Evolutionary conservation across 108 stramenopile species (phyloP).

Genomic region (Nitzschia inconspicua): DNA sequence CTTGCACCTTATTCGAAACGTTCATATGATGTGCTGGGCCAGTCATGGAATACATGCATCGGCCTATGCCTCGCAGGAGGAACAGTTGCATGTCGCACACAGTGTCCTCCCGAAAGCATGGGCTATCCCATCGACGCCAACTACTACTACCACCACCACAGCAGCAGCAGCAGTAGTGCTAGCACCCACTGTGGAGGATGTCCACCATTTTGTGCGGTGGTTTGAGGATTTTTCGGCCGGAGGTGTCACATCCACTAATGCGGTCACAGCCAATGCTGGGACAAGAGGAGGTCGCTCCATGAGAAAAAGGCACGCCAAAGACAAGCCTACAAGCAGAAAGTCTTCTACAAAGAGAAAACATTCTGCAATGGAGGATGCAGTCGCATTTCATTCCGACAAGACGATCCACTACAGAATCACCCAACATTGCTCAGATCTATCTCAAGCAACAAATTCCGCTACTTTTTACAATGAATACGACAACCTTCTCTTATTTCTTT

Average conservation of each 20-base stretch:
- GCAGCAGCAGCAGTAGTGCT: background rate
- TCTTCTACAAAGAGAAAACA: background rate
- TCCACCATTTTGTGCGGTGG: constrained; percentile 17
- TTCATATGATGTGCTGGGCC: constrained; percentile 46
- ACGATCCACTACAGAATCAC: constrained; percentile 12
- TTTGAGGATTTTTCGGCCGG: constrained; percentile 2
- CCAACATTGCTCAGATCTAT: constrained; percentile 26
- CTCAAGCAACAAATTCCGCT: background rate
- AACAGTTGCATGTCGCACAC: constrained; percentile 34
- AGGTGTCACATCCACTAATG: background rate
- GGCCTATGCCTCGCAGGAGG: constrained; percentile 16
- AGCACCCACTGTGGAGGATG: constrained; percentile 17
- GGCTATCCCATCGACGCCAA: background rate
- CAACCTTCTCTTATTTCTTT: constrained; percentile 44
- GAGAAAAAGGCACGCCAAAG: background rate
- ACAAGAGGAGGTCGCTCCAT: background rate
- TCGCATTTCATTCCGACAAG: too few relatives aligned
- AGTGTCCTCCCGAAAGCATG: constrained; percentile 53
- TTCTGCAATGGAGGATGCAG: too few relatives aligned
- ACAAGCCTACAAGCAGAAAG: background rate
- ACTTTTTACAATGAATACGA: background rate
- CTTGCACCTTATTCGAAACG: constrained; percentile 37
- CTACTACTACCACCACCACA: background rate
- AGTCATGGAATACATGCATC: constrained; percentile 32
- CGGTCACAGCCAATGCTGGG: background rate